phyloP scores from a whole-genome alignment of 345 rosid species.

The Eucalyptus fibrosa region DNA sequence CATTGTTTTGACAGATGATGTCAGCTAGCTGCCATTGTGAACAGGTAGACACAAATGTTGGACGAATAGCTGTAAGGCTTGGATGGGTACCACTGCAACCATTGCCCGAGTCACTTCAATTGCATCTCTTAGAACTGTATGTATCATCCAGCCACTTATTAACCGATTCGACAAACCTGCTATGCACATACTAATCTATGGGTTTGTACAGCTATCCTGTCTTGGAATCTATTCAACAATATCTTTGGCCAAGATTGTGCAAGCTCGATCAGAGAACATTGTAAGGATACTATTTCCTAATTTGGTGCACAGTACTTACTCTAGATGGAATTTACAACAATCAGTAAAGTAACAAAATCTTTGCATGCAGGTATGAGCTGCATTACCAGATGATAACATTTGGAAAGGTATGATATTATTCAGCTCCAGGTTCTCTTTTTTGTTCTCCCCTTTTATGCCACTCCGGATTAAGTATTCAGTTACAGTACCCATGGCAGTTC shows the following conservation, averaged over 20 bases:
- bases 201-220: slow-evolving; percentile 62
- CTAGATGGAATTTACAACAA: background rate
- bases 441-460: background rate
- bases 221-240: slow-evolving; percentile 85
- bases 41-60: slow-evolving; percentile 99
- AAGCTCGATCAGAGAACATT: slow-evolving; percentile 86
- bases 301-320: background rate
- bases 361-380: slow-evolving; percentile 64
- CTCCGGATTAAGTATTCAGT: background rate
- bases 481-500: background rate
- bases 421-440: background rate
- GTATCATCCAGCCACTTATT: slow-evolving; percentile 3
- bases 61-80: slow-evolving; percentile 91
- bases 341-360: background rate
- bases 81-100: slow-evolving; percentile 99
- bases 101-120: slow-evolving; percentile 91
- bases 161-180: background rate
- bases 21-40: background rate
- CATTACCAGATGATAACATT: slow-evolving; percentile 99
- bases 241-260: slow-evolving; percentile 97
- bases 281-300: slow-evolving; percentile 24
- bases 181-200: background rate
- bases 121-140: slow-evolving; percentile 94
- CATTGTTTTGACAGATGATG: background rate
- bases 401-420: slow-evolving; percentile 57